These are phyloP conservation scores for Aspergillus alliaceus DNA, from an alignment of 2,329 filamentous ascomycete genomes.

Conservation along the genomic window DNA sequence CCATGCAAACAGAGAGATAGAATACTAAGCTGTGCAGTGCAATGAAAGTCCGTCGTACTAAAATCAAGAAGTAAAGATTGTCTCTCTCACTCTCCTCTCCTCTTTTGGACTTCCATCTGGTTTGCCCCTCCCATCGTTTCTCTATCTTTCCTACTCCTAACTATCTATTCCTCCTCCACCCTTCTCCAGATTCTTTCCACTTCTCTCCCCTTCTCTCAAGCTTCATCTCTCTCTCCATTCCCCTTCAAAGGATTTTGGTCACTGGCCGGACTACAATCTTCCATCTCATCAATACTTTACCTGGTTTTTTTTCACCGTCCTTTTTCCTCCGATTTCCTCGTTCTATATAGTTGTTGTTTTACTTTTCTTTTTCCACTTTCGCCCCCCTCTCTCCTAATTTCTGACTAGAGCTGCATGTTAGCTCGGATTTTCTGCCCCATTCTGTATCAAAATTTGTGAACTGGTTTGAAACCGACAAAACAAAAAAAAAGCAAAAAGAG, in stretches of 20 bases:
- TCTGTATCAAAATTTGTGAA: not conserved
- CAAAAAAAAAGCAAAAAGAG: not conserved
- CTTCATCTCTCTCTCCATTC: not conserved
- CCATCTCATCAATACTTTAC: not conserved
- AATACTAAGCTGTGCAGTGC: no score
- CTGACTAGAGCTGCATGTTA: not conserved
- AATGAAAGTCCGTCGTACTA: no score
- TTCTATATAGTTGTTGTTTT: not conserved
- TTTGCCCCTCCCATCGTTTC: no score
- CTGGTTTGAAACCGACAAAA: not conserved
- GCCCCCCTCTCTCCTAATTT: constrained; percentile 13
- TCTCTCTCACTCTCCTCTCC: no score
- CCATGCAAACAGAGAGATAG: no score
- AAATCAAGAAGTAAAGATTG: no score
- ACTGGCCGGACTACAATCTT: constrained; percentile 8
- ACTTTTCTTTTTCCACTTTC: constrained; percentile 12
- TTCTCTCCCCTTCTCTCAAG: constrained; percentile 10
- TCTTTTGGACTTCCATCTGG: no score
- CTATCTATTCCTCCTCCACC: constrained; percentile 6
- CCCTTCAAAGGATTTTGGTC: constrained; percentile 4
- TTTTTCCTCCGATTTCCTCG: not conserved
- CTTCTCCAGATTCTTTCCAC: constrained; percentile 10
- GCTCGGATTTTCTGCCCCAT: not conserved
- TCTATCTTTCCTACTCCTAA: no score
- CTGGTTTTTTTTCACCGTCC: constrained; percentile 1